phyloP scores from a whole-genome alignment of 345 rosid species.

The Populus euphratica region DNA sequence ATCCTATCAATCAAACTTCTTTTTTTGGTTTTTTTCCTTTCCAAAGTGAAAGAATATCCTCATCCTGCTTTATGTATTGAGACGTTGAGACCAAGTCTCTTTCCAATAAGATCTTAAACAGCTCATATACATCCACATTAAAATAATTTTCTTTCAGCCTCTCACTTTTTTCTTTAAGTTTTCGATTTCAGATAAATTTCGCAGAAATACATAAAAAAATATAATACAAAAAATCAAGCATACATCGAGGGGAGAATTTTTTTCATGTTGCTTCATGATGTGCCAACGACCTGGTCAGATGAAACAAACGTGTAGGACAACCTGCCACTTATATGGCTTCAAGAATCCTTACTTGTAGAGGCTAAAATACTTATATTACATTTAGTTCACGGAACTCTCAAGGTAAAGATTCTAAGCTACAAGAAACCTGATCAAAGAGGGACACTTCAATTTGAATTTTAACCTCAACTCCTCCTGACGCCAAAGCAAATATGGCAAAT shows the following conservation, averaged over 20 bases:
- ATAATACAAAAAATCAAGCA: background rate
- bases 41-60: too few species aligned
- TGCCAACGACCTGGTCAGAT: background rate
- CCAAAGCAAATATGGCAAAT: background rate
- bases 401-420: background rate
- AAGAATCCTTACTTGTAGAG: background rate
- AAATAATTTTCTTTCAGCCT: too few species aligned
- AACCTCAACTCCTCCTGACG: background rate
- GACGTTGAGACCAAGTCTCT: too few species aligned
- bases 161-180: too few species aligned
- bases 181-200: too few species aligned
- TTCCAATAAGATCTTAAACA: too few species aligned
- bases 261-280: background rate
- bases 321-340: background rate
- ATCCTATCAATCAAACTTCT: too few species aligned
- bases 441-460: background rate
- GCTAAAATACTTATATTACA: background rate
- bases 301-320: background rate
- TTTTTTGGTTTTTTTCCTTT: too few species aligned
- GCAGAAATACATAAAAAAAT: too few species aligned
- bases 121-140: too few species aligned
- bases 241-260: background rate
- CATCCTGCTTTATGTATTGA: too few species aligned
- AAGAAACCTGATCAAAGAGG: background rate
- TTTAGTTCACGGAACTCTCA: background rate